Evolutionary conservation across 495 filamentous ascomycete genomes (phyloP), one percentile per base, ranked within the genome.

Genomic region (Tuber magnatum): DNA sequence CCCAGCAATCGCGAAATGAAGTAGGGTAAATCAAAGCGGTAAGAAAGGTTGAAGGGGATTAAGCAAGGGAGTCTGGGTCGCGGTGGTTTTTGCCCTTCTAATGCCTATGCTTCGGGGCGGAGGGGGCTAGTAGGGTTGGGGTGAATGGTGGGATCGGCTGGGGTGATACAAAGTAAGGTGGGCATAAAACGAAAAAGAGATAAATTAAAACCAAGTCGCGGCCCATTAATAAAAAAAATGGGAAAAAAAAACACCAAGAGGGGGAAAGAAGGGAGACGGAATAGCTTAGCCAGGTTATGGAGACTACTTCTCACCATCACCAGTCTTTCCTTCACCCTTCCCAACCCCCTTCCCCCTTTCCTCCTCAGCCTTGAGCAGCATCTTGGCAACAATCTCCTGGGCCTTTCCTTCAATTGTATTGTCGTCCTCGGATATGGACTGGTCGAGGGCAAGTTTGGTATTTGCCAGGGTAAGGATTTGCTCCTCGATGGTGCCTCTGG

Each of bases 361-460:
- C 32, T 65, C 56, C 14, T 65, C 56, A 20, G 56, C 56, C 71
- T 80, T 71, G 70, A 88, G 75, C 74, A 90, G 76, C 92, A 93
- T 92, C 76, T 88, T 86, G 81, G 89, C 87, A 3, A 93, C 90
- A 24, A 85, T 84, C 83, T 90, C 87, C 82, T 88, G 87, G 1
- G 88, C 90, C 40, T 84, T 84, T 75, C 87, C 86, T 80, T 92
- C 89, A 4, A 75, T 78, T 42, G 81, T 84, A 46, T 84, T 82
- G 39, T 79, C 81, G 20, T 82, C 83, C 6, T 84, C 85, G 24
- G 89, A 87, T 65, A 98, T 94, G 74, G 92, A 88, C 78, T 93
- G 89, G 81, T 97, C 96, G 22, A 99, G 88, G n/a, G 91, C 91
- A 40, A 99, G 85, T 84, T 99, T 99, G 70, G 92, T 94, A 84